Evolutionary conservation across 306 rosid genomes (phyloP).

Genomic region (Cicer bijugum): DNA sequence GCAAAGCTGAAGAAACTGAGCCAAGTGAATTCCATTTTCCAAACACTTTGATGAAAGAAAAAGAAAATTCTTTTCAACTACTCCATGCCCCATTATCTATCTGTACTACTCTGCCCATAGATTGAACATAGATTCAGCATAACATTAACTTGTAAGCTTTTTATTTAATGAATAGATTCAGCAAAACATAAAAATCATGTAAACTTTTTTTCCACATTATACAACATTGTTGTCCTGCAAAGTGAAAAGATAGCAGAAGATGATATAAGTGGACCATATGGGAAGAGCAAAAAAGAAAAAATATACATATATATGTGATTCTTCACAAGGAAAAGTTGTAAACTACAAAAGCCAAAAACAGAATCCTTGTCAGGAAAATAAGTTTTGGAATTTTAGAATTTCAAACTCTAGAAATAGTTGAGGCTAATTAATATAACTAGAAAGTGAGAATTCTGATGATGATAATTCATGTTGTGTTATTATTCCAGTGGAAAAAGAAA

Average conservation of each 20-base stretch:
- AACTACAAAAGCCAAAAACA: conserved; percentile 50
- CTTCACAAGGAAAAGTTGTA: conserved; percentile 36
- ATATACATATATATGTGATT: neutral
- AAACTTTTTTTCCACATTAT: neutral
- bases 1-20: neutral
- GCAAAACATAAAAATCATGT: neutral
- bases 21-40: conserved; percentile 26
- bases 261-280: conserved; percentile 44
- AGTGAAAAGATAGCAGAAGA: neutral
- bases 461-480: neutral
- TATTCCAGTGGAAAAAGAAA: neutral
- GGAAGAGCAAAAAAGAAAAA: conserved; percentile 38
- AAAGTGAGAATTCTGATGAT: conserved; percentile 39
- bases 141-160: neutral
- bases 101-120: neutral
- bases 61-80: neutral
- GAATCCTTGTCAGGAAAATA: conserved; percentile 40
- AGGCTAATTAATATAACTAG: conserved; percentile 41
- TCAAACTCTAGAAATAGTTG: conserved; percentile 42
- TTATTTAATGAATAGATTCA: too few relatives aligned
- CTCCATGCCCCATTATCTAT: conserved; percentile 25
- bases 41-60: conserved; percentile 7
- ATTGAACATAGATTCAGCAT: conserved; percentile 33
- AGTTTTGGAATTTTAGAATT: conserved; percentile 38
- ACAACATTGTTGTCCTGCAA: conserved; percentile 36